phyloP scores from a whole-genome alignment of 2,329 filamentous ascomycete genomes.

The Botrytis aclada region DNA sequence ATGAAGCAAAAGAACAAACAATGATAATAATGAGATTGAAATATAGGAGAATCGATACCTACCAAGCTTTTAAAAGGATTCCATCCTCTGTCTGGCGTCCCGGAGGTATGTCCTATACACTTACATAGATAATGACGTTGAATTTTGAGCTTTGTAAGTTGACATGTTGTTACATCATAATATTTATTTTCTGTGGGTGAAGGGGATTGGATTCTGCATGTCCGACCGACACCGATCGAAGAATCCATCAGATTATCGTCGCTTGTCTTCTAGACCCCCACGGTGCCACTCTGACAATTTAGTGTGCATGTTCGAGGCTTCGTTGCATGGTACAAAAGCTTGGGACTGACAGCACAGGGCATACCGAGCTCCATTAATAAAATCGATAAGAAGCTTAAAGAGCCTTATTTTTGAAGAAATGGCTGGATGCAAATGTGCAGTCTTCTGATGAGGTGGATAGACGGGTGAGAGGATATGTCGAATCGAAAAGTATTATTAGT shows the following conservation, averaged over 20 bases:
- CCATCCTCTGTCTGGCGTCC: neutral
- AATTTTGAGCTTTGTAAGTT: neutral
- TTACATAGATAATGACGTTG: constrained; percentile 11
- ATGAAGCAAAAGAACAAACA: neutral
- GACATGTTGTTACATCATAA: constrained; percentile 15
- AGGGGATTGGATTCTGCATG: neutral
- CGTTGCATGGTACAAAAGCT: neutral
- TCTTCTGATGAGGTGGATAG: too few relatives aligned
- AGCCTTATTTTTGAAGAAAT: neutral
- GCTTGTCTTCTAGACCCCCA: neutral
- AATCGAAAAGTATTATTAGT: too few relatives aligned
- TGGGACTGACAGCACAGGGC: neutral
- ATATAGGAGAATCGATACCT: constrained; percentile 1
- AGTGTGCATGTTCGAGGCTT: neutral
- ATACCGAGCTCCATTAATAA: constrained; percentile 4
- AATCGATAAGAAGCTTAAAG: neutral
- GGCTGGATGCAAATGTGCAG: neutral
- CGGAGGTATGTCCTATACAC: constrained; percentile 6
- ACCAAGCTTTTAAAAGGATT: neutral
- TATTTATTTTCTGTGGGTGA: neutral
- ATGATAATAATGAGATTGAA: neutral
- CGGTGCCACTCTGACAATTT: neutral
- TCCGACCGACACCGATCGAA: neutral
- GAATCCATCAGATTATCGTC: neutral
- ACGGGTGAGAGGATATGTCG: neutral